These are phyloP conservation scores for Artemisia tridentata DNA, from an alignment of 129 eudicot genomes.

Conservation along the genomic window DNA sequence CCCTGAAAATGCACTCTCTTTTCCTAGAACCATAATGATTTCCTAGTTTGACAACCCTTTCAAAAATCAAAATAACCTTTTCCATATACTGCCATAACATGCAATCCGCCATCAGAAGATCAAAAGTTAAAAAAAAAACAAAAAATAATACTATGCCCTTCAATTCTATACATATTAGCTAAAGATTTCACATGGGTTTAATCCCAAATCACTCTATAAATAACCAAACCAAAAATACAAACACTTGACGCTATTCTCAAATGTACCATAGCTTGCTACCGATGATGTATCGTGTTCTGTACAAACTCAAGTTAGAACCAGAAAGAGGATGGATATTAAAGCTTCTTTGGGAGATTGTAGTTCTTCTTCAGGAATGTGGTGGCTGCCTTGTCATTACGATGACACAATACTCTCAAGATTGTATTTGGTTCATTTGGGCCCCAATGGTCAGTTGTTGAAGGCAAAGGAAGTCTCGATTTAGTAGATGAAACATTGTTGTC, in stretches of 20 bases:
- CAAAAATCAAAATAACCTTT: no score
- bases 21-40: no score
- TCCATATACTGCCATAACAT: background rate
- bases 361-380: slow-evolving; percentile 64
- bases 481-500: slow-evolving; percentile 44
- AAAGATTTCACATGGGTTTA: background rate
- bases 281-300: slow-evolving; percentile 17
- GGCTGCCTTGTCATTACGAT: slow-evolving; percentile 69
- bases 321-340: slow-evolving; percentile 18
- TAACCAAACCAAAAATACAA: slow-evolving; percentile 18
- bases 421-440: slow-evolving; percentile 65
- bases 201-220: slow-evolving; percentile 17
- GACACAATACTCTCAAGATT: slow-evolving; percentile 66
- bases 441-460: slow-evolving; percentile 70
- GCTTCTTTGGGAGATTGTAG: slow-evolving; percentile 63
- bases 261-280: slow-evolving; percentile 17
- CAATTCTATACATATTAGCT: slow-evolving; percentile 19
- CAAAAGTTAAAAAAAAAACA: background rate
- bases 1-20: no score
- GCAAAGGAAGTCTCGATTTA: slow-evolving; percentile 62
- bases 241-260: background rate
- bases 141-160: background rate
- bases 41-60: no score
- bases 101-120: background rate
- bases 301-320: slow-evolving; percentile 22